Evolutionary conservation across 805 yeast species (phyloP), one percentile per base, ranked within the genome.

Genomic region (Wickerhamiella parazyma): DNA sequence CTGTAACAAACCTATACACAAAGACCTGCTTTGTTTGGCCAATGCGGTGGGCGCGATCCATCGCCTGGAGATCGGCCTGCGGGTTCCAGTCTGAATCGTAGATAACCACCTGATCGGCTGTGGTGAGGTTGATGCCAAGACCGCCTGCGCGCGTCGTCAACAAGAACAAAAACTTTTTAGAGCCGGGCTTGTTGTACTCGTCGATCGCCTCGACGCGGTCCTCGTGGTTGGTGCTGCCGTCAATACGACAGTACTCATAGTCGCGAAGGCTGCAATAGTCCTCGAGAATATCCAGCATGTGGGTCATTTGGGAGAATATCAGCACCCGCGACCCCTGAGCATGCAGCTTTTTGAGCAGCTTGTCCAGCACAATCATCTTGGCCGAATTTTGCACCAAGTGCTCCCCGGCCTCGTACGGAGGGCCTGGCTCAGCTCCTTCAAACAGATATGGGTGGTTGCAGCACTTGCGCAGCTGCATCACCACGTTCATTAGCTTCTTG

Each of bases 351-450:
- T 74, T 75, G 51, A 89, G 63, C 53, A 87, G 67, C 59, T 86
- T 86, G 57, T 87, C 97, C 44, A 87, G 64, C 31, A 87, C 82
- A 42, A 84, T 70, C 94, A 87, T 84, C 57, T 87, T 87, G 19
- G 94, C 95, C 2, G 94, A 71, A 59, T 87, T 89, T 63, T 57
- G 76, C 16, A 87, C 80, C 48, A 89, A 69, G 62, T 89, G 96
- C 59, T 87, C 96, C 59, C 86, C 96, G 1, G 94, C 87, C 1
- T 96, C 87, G 57, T 71, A 89, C 0, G 97, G 97, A 1, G 97
- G 97, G 7, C 97, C 97, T 0, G 96, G 97, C 60, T 87, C 97
- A 0, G 97, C 98, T n/a, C 97, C 96, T 58, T 89, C 96, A 57
- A 91, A 91, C 41, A 89, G 65, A 61, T 91, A 89, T 0, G 97